Evolutionary conservation across 306 rosid genomes (phyloP).

Genomic region (Castanopsis chinensis): DNA sequence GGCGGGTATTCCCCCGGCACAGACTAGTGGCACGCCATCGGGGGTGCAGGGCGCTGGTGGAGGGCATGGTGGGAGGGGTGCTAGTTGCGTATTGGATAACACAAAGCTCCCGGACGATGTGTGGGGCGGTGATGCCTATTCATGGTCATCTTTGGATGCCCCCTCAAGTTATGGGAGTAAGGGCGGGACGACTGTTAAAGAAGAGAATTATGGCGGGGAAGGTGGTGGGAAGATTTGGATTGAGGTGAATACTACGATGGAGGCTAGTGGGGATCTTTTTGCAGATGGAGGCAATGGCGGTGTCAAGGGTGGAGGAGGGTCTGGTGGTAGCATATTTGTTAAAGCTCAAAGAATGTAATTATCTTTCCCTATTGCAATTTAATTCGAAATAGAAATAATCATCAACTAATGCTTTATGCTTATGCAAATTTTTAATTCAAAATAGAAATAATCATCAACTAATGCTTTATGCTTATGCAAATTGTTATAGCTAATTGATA

Average conservation of each 20-base stretch:
- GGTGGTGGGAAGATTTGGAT: slow-evolving; percentile 87
- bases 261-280: slow-evolving; percentile 55
- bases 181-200: slow-evolving; percentile 87
- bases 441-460: not conserved
- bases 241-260: slow-evolving; percentile 35
- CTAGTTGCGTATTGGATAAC: slow-evolving; percentile 76
- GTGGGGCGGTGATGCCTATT: slow-evolving; percentile 95
- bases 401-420: not conserved
- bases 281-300: slow-evolving; percentile 91
- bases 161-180: slow-evolving; percentile 85
- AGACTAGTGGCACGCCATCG: slow-evolving; percentile 85
- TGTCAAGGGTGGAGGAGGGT: slow-evolving; percentile 93
- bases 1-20: slow-evolving; percentile 78
- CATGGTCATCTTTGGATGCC: slow-evolving; percentile 68
- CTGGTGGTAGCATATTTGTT: slow-evolving; percentile 90
- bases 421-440: slow-evolving; percentile 3
- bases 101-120: slow-evolving; percentile 89
- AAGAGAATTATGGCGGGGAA: slow-evolving; percentile 77
- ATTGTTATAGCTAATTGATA: not conserved
- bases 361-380: slow-evolving; percentile 3
- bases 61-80: slow-evolving; percentile 98
- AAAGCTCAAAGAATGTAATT: slow-evolving; percentile 72
- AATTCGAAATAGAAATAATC: not conserved
- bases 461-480: slow-evolving; percentile 4
- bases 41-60: slow-evolving; percentile 91